phyloP scores from a whole-genome alignment of 1,284 basidiomycete species.

The Fomes fomentarius region DNA sequence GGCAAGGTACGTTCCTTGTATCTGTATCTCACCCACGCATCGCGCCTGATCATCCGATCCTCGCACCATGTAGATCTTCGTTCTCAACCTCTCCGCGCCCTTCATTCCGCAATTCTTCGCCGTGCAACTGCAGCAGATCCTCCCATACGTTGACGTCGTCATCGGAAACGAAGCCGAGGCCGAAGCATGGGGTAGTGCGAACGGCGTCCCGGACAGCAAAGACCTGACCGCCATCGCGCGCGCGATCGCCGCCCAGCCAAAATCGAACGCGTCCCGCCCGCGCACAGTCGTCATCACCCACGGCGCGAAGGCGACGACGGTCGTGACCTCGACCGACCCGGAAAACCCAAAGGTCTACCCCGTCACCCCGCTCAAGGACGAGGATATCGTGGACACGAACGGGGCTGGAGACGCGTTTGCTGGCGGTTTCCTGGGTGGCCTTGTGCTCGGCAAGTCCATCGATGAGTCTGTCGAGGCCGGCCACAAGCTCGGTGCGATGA shows the following conservation, averaged over 20 bases:
- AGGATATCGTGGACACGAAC: conserved; percentile 95
- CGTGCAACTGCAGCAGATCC: conserved; percentile 75
- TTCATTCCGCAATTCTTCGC: conserved; percentile 98
- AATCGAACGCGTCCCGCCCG: conserved; percentile 72
- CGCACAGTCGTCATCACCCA: conserved; percentile 94
- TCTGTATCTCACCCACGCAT: no score
- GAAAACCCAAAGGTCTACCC: conserved; percentile 58
- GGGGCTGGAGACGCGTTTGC: conserved; percentile 99
- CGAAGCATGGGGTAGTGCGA: conserved; percentile 81
- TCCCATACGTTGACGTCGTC: conserved; percentile 85
- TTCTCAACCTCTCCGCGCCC: conserved; percentile 95
- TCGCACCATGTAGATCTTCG: conserved; percentile 69
- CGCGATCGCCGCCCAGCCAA: conserved; percentile 70
- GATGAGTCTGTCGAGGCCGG: conserved; percentile 86
- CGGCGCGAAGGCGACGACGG: conserved; percentile 81
- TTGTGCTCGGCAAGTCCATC: conserved; percentile 79
- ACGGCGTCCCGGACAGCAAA: conserved; percentile 57
- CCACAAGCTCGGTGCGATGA: conserved; percentile 90
- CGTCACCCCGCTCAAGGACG: conserved; percentile 66
- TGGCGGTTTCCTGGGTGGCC: conserved; percentile 94
- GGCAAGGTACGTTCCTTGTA: conserved; percentile 65
- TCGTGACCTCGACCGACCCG: conserved; percentile 69
- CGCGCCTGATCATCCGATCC: no score
- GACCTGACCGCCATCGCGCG: conserved; percentile 74
- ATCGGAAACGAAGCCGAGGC: conserved; percentile 97